phyloP scores from a whole-genome alignment of 371 early-diverging fungal genomes.

The Blakeslea trispora region DNA sequence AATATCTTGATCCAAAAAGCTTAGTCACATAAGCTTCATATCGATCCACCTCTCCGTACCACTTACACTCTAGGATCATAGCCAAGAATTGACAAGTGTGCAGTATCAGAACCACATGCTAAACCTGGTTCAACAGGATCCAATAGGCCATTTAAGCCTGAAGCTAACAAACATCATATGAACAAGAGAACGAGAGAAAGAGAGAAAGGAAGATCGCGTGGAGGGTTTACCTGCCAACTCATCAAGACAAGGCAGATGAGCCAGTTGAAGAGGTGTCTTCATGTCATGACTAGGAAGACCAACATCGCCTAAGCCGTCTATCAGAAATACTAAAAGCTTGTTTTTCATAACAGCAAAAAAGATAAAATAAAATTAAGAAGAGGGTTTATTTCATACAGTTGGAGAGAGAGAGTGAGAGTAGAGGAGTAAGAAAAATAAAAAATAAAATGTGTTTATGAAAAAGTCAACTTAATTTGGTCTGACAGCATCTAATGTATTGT shows the following conservation, averaged over 20 bases:
- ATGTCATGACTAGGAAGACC: slow-evolving; percentile 29
- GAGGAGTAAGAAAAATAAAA: no score
- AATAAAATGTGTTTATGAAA: no score
- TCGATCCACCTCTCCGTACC: no score
- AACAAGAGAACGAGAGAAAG: no score
- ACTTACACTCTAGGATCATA: slow-evolving; percentile 38
- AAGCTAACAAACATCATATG: slow-evolving; percentile 15
- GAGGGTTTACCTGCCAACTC: slow-evolving; percentile 36
- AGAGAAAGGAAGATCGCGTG: not conserved
- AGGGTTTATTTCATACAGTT: not conserved
- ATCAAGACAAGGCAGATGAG: slow-evolving; percentile 45
- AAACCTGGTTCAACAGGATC: slow-evolving; percentile 61
- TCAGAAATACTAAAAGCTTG: slow-evolving; percentile 47
- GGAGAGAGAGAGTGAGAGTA: slow-evolving; percentile 1
- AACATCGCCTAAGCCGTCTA: slow-evolving; percentile 57
- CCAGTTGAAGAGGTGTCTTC: slow-evolving; percentile 49
- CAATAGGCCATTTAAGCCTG: slow-evolving; percentile 48
- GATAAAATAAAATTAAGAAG: not conserved
- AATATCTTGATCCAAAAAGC: slow-evolving; percentile 28
- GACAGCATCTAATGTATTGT: slow-evolving; percentile 6
- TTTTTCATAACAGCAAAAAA: slow-evolving; percentile 15
- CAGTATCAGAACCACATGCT: slow-evolving; percentile 61
- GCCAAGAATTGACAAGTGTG: slow-evolving; percentile 41
- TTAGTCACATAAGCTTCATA: not conserved
- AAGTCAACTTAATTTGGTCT: slow-evolving; percentile 4